Base-by-base conservation (phyloP, 495 filamentous ascomycete species). In the Neurospora sp. region DNA sequence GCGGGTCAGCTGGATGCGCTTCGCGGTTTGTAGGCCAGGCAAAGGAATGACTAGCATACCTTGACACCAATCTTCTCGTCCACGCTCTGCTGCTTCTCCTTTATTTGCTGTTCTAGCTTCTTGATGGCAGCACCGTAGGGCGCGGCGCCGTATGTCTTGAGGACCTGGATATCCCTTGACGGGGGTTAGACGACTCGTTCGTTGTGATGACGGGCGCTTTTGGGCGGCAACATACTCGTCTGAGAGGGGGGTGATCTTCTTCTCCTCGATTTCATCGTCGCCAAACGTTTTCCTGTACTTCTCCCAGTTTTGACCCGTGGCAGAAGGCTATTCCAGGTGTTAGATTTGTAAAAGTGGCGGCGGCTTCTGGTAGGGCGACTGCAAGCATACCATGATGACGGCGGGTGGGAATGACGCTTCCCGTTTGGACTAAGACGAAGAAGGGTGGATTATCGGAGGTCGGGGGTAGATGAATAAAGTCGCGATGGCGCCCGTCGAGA, bases 141-240 rank as follows among this genome's bases (percentile, higher is more conserved):
- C 53, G 96, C 96, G 39, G 96, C 94, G 77, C 96, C 96, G 84
- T 99, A 99, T 73, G 95, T 98, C 86, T 98, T 98, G 70, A 99
- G 92, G 76, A 99, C 96, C 86, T 96, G 93, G 78, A 99, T 98
- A 84, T 99, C 96, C 83, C 95, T 98, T 79, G 72, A 39, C 48
- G 17, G 22, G 10, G n/a, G 69, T 80, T 84, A 72, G 85, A 81
- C 75, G 73, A 75, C 40, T 44, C 48, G 40, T 73, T 73, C 70
- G 82, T 72, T 82, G 80, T 69, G 68, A 8, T 45, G 38, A 45
- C 35, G 10, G n/a, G 35, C 27, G 16, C 22, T 37, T 45, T 5
- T 39, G 17, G 71, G 61, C 45, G 70, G 59, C 48, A 37, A 87
- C 92, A 77, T 86, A 98, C 94, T 97, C 94, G 86, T 97, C 96